Conservation (phyloP, 768 basidiomycete genomes). For the Leccinellum luteum region DNA sequence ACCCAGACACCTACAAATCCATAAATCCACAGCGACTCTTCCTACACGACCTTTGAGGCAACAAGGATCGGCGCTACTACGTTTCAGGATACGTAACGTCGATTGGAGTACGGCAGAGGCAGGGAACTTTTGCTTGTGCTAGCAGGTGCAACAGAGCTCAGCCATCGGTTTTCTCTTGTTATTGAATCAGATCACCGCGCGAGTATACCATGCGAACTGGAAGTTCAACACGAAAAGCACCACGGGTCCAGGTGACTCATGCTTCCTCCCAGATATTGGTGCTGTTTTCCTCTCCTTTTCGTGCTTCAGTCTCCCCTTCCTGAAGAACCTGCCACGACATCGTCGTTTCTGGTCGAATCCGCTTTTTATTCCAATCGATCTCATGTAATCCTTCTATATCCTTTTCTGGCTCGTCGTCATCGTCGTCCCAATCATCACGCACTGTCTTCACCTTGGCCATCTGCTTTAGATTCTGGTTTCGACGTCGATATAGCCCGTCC, state of each 20-base stretch:
- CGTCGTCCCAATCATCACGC: constrained; percentile 59
- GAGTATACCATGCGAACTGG: background rate
- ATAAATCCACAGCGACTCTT: too few species aligned
- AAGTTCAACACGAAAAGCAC: constrained; percentile 10
- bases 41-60: too few species aligned
- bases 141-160: constrained; percentile 42
- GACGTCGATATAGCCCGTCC: background rate
- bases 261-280: constrained; percentile 67
- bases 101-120: constrained; percentile 60
- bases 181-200: too few species aligned
- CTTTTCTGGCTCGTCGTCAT: too few species aligned
- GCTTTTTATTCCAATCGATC: too few species aligned
- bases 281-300: constrained; percentile 26
- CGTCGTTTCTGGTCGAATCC: background rate
- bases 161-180: constrained; percentile 67
- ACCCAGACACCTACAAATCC: background rate
- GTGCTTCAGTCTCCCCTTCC: too few species aligned
- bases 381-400: too few species aligned
- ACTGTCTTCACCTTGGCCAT: constrained; percentile 13
- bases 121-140: constrained; percentile 37
- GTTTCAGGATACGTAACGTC: constrained; percentile 68
- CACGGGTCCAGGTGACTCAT: constrained; percentile 33
- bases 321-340: too few species aligned
- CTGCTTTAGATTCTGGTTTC: background rate
- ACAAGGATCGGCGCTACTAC: constrained; percentile 18